A percentile compares a stretch with the other conserved stretches of the same genome.
These are phyloP conservation scores for Rauvolfia tetraphylla DNA, from an alignment of 257 asterid species.

Conservation along the genomic window DNA sequence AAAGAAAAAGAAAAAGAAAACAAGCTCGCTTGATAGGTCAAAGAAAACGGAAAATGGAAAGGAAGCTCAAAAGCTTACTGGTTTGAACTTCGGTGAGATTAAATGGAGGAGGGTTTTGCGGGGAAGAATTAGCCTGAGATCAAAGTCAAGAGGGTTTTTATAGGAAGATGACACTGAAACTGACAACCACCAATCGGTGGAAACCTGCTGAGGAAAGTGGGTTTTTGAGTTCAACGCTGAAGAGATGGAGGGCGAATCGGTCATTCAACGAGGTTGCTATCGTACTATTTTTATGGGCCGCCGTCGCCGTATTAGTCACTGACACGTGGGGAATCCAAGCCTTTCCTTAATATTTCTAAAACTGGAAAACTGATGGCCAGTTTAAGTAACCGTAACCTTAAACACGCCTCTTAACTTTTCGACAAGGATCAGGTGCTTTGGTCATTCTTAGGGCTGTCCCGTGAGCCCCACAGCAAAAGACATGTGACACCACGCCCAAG, in stretches of 20 bases:
- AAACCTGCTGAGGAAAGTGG: slow-evolving; percentile 9
- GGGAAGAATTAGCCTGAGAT: slow-evolving; percentile 11
- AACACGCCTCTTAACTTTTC: slow-evolving; percentile 19
- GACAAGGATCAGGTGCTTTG: slow-evolving; percentile 18
- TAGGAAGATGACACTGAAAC: background rate
- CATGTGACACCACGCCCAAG: background rate
- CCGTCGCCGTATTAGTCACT: slow-evolving; percentile 37
- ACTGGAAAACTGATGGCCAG: slow-evolving; percentile 16
- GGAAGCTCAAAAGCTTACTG: slow-evolving; percentile 14
- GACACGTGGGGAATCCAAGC: slow-evolving; percentile 48
- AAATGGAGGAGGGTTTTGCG: slow-evolving; percentile 6
- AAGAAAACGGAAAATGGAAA: background rate
- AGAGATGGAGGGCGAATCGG: slow-evolving; percentile 17
- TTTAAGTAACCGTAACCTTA: slow-evolving; percentile 34
- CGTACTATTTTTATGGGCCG: slow-evolving; percentile 13
- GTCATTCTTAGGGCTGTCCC: slow-evolving; percentile 17
- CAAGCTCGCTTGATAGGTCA: background rate
- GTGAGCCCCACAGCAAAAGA: slow-evolving; percentile 12
- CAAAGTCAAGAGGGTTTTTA: slow-evolving; percentile 21
- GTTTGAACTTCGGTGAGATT: slow-evolving; percentile 15
- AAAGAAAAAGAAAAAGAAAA: background rate
- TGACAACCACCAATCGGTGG: background rate
- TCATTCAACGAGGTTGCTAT: background rate
- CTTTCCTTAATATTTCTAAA: slow-evolving; percentile 31
- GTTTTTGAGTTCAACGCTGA: background rate